Base-by-base conservation (phyloP, 148 eudicot genomes). In the Chenopodium album region DNA sequence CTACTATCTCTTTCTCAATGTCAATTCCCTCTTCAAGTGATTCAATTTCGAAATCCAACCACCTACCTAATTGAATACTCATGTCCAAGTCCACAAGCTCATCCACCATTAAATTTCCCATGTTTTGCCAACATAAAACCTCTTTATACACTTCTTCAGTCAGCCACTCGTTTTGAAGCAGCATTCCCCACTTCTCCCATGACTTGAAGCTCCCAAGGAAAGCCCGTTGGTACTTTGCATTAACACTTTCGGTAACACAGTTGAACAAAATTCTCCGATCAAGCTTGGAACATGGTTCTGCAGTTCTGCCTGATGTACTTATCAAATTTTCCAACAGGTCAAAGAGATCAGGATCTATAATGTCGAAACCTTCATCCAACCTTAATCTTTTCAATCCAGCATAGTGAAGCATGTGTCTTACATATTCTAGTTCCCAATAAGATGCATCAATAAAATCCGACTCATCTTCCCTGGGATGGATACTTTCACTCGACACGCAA, bases 41-140 rank as follows among this genome's bases (percentile, higher is more conserved):
- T 85, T 92, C 99, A 6, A 64, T 78, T 78, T 90, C 91, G 80
- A 96, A 96, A 63, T 92, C 98, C 34, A 90, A 80, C 98, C 98
- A 96, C 82, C 87, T 90, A 70, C 99, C 97, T 20, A 62, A 71
- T 75, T 87, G 86, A 54, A 82, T 88, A 82, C 95, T 90, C 99
- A 96, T 94, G 70, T 96, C 98, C 84, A 82, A 88, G 78, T 96
- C 92, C 71, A 96, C 92, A 46, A 94, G 87, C 83, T 96, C 99
- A 81, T 94, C 98, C 65, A 91, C 90, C 91, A 88, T 82, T 79
- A 94, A 75, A 50, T 88, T 92, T 71, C 88, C 93, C 89, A 87
- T 86, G 81, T 87, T 84, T 65, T 82, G 87, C 94, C 88, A 89
- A 75, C 88, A 64, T 20, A 87, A 71, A 54, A 96, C 86, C 70